A percentile compares a stretch with the other conserved stretches of the same genome.
These are phyloP conservation scores for Solidago caesia DNA, from an alignment of 129 eudicot genomes.

Conservation along the genomic window DNA sequence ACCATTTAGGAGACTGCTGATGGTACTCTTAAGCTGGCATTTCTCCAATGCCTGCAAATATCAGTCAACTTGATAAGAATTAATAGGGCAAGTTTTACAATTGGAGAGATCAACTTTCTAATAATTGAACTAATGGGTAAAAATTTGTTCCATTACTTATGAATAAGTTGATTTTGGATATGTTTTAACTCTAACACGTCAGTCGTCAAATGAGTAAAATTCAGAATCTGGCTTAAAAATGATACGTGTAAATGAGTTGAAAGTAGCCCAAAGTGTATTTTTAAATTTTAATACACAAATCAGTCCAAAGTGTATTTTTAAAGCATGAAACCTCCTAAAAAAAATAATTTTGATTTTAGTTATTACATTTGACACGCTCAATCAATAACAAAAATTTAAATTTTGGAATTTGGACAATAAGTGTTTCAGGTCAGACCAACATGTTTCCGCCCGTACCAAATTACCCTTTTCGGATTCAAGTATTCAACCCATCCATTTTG, in stretches of 20 bases:
- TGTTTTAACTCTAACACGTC: background rate
- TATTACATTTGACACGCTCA: background rate
- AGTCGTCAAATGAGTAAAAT: background rate
- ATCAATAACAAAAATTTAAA: no score
- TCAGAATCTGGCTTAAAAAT: background rate
- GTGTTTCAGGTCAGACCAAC: background rate
- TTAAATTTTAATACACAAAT: no score
- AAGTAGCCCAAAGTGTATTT: background rate
- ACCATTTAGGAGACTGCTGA: conserved; percentile 57
- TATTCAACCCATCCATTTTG: background rate
- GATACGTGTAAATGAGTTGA: background rate
- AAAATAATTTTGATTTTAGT: no score
- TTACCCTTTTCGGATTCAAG: no score
- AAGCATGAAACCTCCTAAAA: background rate
- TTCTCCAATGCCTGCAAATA: conserved; percentile 61
- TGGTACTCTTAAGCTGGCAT: conserved; percentile 66
- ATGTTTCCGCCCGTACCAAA: no score
- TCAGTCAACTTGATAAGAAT: background rate
- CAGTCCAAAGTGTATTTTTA: background rate
- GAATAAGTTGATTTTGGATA: background rate
- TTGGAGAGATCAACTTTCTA: background rate
- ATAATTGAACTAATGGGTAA: background rate
- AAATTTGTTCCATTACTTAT: background rate
- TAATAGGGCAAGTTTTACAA: background rate
- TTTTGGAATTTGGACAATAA: background rate